Evolutionary conservation across 306 rosid species (phyloP).

Genomic region (Cicer judaicum): DNA sequence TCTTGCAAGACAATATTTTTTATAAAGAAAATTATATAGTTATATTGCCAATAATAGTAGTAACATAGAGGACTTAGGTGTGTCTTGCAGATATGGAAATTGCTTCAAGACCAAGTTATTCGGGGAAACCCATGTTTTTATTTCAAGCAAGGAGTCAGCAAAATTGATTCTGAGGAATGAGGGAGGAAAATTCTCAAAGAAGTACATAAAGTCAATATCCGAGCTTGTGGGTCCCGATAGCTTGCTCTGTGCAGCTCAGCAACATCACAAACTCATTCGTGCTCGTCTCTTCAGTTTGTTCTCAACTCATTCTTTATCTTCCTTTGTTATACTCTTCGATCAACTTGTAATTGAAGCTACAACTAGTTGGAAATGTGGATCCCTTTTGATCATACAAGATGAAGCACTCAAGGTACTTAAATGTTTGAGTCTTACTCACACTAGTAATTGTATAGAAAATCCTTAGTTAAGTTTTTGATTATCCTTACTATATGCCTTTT

Average conservation of each 20-base stretch:
- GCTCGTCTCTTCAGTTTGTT: slow-evolving; percentile 55
- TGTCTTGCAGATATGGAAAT: slow-evolving; percentile 62
- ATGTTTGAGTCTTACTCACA: no score
- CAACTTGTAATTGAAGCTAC: slow-evolving; percentile 53
- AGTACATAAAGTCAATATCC: slow-evolving; percentile 66
- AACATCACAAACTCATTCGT: slow-evolving; percentile 75
- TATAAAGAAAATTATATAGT: no score
- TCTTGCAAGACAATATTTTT: no score
- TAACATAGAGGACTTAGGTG: neutral
- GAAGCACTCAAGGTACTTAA: slow-evolving; percentile 69
- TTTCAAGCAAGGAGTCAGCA: slow-evolving; percentile 68
- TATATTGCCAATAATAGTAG: no score
- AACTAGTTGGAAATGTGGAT: slow-evolving; percentile 56
- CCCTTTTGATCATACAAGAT: slow-evolving; percentile 57
- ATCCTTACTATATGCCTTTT: neutral
- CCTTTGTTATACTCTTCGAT: slow-evolving; percentile 62
- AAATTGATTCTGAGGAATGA: slow-evolving; percentile 66
- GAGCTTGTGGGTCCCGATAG: slow-evolving; percentile 71
- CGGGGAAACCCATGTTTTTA: slow-evolving; percentile 74
- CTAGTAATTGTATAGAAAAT: no score
- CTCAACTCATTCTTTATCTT: slow-evolving; percentile 52
- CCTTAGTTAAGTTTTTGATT: neutral
- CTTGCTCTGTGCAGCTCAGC: slow-evolving; percentile 64
- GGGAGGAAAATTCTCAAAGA: slow-evolving; percentile 69
- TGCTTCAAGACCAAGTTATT: slow-evolving; percentile 81